Base-by-base conservation (phyloP, 768 basidiomycete species). In the Tylopilus sp. region DNA sequence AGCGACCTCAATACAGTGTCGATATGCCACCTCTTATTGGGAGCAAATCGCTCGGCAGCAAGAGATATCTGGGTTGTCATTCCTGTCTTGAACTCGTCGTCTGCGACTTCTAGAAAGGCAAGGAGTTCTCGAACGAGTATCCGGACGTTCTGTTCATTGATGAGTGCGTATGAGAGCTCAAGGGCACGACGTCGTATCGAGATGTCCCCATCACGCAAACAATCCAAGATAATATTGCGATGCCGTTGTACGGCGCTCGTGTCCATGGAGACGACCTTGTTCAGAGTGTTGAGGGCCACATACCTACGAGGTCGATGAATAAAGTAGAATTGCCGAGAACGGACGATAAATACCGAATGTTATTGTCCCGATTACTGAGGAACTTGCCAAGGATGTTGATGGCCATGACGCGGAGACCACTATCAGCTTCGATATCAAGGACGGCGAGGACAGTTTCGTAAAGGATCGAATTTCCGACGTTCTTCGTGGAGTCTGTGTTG, bases 301-400 rank as follows among this genome's bases (percentile, higher is more conserved):
- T 99, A 99, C 45, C 96, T 97, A 62, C 4, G 45, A 28, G 25
- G 26, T 8, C 2, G 29, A 19, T 59, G 43, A 56, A 41, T 47
- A n/a, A 50, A 22, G 28, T n/a, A 40, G 40, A 49, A 50, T 41
- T 29, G n/a, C 29, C 21, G 21, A 37, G 36, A 19, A 31, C 45
- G 34, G 21, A 26, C 19, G n/a, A 52, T 44, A 69, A 79, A 44
- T 66, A 96, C 95, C 96, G 86, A 61, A 99, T 98, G 66, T 98
- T 99, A 73, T 99, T 99, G 67, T 99, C 97, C 30, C 92, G 81
- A 72, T 99, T 99, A 67, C 91, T 87, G 67, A 99, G 75, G 75
- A 98, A 98, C 72, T 98, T 98, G 50, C 97, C 97, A 30, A 99
- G 80, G 52, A 98, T 98, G 68, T 99, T 99, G 71, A 99, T 99